Evolutionary conservation across 305 asterid species (phyloP).

Genomic region (Rubia balearica): DNA sequence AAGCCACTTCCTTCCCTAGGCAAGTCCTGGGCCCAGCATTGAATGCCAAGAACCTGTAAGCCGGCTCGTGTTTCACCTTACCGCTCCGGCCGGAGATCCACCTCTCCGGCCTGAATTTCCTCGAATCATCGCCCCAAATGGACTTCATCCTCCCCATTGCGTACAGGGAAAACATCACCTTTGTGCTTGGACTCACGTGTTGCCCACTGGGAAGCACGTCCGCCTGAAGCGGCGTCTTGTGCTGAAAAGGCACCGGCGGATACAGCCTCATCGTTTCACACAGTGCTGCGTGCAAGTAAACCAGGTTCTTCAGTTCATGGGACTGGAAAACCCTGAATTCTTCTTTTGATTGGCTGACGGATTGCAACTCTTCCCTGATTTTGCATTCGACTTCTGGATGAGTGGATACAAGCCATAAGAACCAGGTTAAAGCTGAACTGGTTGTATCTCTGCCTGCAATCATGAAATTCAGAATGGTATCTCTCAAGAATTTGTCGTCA

Average conservation of each 20-base stretch:
- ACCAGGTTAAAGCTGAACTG: constrained; percentile 73
- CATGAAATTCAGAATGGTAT: constrained; percentile 54
- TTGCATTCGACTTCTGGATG: constrained; percentile 41
- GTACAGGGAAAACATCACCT: constrained; percentile 37
- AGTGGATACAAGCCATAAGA: constrained; percentile 47
- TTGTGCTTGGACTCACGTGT: constrained; percentile 40
- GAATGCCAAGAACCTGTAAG: constrained; percentile 62
- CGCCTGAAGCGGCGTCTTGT: constrained; percentile 36
- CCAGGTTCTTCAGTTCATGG: constrained; percentile 30
- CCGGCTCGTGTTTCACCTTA: constrained; percentile 48
- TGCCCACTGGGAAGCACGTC: constrained; percentile 60
- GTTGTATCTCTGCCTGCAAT: constrained; percentile 76
- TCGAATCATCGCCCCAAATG: constrained; percentile 52
- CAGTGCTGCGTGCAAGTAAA: constrained; percentile 52
- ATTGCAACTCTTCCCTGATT: constrained; percentile 32
- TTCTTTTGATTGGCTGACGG: constrained; percentile 12
- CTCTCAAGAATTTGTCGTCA: constrained; percentile 45
- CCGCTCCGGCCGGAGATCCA: constrained; percentile 54
- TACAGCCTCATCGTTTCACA: constrained; percentile 58
- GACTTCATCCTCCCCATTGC: constrained; percentile 68
- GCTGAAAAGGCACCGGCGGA: constrained; percentile 65
- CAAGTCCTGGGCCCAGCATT: constrained; percentile 81
- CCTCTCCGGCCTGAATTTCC: constrained; percentile 50
- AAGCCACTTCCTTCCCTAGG: constrained; percentile 63
- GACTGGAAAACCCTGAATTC: constrained; percentile 27